Base-by-base conservation (phyloP, 208 protist species). In the Acanthamoeba castellanii region DNA sequence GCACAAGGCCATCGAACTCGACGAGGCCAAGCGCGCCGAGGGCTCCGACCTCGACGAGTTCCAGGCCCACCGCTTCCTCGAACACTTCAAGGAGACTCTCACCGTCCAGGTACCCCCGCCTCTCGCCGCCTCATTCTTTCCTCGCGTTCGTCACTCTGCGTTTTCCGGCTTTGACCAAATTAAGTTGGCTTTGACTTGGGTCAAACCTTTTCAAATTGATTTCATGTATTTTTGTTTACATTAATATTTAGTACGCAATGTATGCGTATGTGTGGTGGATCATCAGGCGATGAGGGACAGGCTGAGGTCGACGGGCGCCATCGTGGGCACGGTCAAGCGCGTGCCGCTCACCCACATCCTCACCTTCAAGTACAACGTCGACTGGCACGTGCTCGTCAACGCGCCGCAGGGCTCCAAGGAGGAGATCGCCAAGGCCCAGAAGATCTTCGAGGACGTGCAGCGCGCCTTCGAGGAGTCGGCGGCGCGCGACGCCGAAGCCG, bases 281-380 rank as follows among this genome's bases (percentile, higher is more conserved):
- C 14, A 18, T 1, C 13, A 34, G 45, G 32, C n/a, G 55, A 66
- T 93, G 55, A 72, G 90, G 34, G 90, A 94, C 34, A 93, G 68
- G 90, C 61, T 94, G 68, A 3, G 90, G 32, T 34, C 52, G 34
- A 90, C 52, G 52, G 90, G 85, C 61, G 61, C 61, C 61, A 68
- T 68, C 61, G 90, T 94, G 32, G 50, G 52, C 45, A 84, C 30
- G 0, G 27, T 47, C 85, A 42, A 90, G 42, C 34, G 52, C 37
- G 90, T 94, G 30, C 90, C 70, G 2, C 52, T 94, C 85, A 64
- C 42, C n/a, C 85, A 70, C 85, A 52, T 91, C 70, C 70, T 94
- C 34, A 94, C 52, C 74, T 94, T 82, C 72, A 82, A 50, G 32
- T 82, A 82, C 72, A 82, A 82, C 32, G 30, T 82, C 72, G 72